phyloP scores from a whole-genome alignment of 768 basidiomycete species.

The Phylloporus sp. region DNA sequence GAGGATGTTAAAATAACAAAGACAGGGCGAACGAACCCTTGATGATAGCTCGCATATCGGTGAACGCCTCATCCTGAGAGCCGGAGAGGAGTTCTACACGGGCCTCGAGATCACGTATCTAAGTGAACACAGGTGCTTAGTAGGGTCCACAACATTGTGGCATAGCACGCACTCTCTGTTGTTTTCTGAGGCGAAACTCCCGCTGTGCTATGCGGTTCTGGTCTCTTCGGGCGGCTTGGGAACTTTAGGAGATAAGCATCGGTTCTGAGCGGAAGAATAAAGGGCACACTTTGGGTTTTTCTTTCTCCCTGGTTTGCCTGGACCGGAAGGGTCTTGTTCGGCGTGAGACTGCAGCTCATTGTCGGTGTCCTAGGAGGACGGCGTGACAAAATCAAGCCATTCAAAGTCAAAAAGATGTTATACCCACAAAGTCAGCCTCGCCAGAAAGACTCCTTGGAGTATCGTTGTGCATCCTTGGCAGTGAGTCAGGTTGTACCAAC shows the following conservation, averaged over 20 bases:
- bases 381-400: slow-evolving; percentile 8
- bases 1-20: background rate
- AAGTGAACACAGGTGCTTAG: slow-evolving; percentile 7
- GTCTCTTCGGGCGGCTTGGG: slow-evolving; percentile 83
- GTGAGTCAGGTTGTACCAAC: background rate
- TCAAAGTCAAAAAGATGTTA: slow-evolving; percentile 10
- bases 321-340: slow-evolving; percentile 24
- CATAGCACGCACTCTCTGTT: slow-evolving; percentile 60
- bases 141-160: background rate
- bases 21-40: slow-evolving; percentile 47
- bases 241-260: slow-evolving; percentile 44
- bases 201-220: slow-evolving; percentile 92
- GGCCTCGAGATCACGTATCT: slow-evolving; percentile 96
- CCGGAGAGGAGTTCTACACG: slow-evolving; percentile 93
- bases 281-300: slow-evolving; percentile 79
- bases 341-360: slow-evolving; percentile 56
- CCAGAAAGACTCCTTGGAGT: slow-evolving; percentile 60
- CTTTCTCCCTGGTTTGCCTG: slow-evolving; percentile 63
- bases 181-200: slow-evolving; percentile 89
- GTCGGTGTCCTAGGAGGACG: slow-evolving; percentile 58
- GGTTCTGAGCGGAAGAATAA: slow-evolving; percentile 7
- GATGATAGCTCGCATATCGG: slow-evolving; percentile 77
- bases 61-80: slow-evolving; percentile 84
- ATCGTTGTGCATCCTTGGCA: slow-evolving; percentile 44
- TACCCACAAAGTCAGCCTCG: slow-evolving; percentile 49